Base-by-base conservation (phyloP, 805 yeast species). In the Candida ponderosae region DNA sequence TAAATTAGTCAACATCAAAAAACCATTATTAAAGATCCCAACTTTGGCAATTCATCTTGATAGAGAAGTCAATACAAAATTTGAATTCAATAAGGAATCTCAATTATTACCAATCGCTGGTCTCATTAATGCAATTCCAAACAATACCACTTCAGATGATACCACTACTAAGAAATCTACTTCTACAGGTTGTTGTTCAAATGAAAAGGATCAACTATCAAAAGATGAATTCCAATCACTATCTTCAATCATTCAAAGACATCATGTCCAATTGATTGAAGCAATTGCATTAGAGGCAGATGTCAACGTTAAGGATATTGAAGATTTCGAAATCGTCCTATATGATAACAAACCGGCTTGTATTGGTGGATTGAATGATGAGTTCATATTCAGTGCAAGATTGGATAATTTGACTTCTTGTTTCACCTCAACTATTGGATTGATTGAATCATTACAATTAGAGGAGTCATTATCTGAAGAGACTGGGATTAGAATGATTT, bases 11-110 rank as follows among this genome's bases (percentile, higher is more conserved):
- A 85, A 87, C 60, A 71, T 93, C 44, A 76, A 82, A 45, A 81
- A 75, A 56, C 97, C 98, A 2, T 55, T 90, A 37, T 67, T 93
- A 51, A 77, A 96, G 51, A 90, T 90, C 38, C 97, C 98, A 33
- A 87, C 97, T 1, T 68, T 90, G 55, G 97, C 97, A 14, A 89
- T 90, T 43, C 98, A 90, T 62, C 67, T 90, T 47, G 80, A 85
- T 51, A 73, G 95, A 48, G 83, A 76, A 24, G 84, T 78, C 27
- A 80, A 81, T 55, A 65, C 65, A 38, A 85, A 84, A 59, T 85
- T 89, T 50, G 95, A 86, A 54, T 85, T 87, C 63, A 87, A 93
- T 64, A 82, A 79, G 52, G 97, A 90, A 62, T 72, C 87, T 3
- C 89, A 90, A 42, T 65, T 90, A 51, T 66, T 79, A 32, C 97